Percentiles rank a stretch among this genome's conserved stretches.
Conservation (phyloP, 768 basidiomycete genomes). For the Punctularia strigosozonata region DNA sequence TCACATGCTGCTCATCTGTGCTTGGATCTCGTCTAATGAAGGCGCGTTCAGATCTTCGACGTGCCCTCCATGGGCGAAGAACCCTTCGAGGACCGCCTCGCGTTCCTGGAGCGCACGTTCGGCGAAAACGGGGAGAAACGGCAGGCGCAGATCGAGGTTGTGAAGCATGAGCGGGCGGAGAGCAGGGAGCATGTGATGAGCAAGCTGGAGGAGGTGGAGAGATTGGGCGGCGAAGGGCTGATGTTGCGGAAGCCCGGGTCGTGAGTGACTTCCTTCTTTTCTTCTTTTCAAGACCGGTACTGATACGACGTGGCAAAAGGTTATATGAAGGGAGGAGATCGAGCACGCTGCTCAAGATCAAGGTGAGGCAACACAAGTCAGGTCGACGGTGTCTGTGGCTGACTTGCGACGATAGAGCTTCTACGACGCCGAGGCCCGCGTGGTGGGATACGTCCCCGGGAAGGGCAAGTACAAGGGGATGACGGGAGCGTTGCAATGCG, state of each 20-base stretch:
- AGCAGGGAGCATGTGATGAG: slow-evolving; percentile 40
- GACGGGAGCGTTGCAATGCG: slow-evolving; percentile 40
- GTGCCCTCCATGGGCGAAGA: slow-evolving; percentile 34
- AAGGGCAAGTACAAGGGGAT: slow-evolving; percentile 38
- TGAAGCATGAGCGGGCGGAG: slow-evolving; percentile 34
- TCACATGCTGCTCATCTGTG: slow-evolving; percentile 11
- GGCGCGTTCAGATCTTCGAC: slow-evolving; percentile 36
- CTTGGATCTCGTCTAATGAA: background rate
- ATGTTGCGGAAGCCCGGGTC: slow-evolving; percentile 44
- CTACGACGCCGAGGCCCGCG: slow-evolving; percentile 48
- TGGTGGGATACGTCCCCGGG: slow-evolving; percentile 44
- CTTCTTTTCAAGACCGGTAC: background rate
- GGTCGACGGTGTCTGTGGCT: background rate
- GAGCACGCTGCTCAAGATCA: slow-evolving; percentile 40
- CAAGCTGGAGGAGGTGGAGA: slow-evolving; percentile 41
- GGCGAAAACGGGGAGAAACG: slow-evolving; percentile 33
- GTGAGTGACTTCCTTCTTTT: slow-evolving; percentile 17
- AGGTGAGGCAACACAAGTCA: slow-evolving; percentile 18
- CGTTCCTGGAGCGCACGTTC: slow-evolving; percentile 31
- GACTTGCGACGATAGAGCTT: slow-evolving; percentile 27
- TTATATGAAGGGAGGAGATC: slow-evolving; percentile 40
- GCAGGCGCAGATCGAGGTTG: slow-evolving; percentile 30
- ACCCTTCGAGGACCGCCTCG: slow-evolving; percentile 41
- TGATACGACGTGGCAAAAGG: slow-evolving; percentile 16
- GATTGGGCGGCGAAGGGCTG: slow-evolving; percentile 43